Evolutionary conservation across 2,329 filamentous ascomycete species (phyloP).

Genomic region (Hirsutella rhossiliensis): DNA sequence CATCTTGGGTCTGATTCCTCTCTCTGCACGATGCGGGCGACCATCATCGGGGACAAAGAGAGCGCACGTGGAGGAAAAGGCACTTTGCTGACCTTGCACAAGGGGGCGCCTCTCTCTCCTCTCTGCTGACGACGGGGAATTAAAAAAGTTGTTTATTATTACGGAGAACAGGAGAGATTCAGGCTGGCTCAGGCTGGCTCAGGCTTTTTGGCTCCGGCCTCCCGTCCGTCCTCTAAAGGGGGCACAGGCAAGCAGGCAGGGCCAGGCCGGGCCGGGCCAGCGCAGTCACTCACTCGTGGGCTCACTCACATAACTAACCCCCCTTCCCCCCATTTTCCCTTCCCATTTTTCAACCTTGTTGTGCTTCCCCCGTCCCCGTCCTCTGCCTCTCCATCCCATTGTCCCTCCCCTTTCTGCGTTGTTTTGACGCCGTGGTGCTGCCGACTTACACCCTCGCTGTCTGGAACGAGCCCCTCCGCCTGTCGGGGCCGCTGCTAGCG

Average conservation of each 20-base stretch:
- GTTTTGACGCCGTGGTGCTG: background rate
- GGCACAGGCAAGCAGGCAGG: background rate
- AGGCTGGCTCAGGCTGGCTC: too few species aligned
- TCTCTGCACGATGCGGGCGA: too few species aligned
- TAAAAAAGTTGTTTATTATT: too few species aligned
- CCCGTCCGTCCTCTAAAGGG: background rate
- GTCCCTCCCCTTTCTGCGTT: constrained; percentile 3
- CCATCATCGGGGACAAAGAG: too few species aligned
- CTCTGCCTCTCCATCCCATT: background rate
- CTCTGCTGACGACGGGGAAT: too few species aligned
- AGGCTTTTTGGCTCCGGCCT: background rate
- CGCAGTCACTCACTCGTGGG: background rate
- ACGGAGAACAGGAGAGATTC: too few species aligned
- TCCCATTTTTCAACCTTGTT: constrained; percentile 10
- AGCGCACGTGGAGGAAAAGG: too few species aligned
- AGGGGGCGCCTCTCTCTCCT: too few species aligned
- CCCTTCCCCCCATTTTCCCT: constrained; percentile 20
- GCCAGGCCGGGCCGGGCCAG: background rate
- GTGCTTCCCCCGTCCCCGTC: constrained; percentile 3
- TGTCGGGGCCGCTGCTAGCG: too few species aligned
- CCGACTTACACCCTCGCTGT: constrained; percentile 1
- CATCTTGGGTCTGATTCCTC: too few species aligned
- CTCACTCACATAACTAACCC: constrained; percentile 23
- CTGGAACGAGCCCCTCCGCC: too few species aligned
- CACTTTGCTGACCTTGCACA: too few species aligned